Percentiles rank a stretch among this genome's conserved stretches.
Evolutionary conservation across 768 basidiomycete species (phyloP).

Genomic region (Filobasidium floriforme): DNA sequence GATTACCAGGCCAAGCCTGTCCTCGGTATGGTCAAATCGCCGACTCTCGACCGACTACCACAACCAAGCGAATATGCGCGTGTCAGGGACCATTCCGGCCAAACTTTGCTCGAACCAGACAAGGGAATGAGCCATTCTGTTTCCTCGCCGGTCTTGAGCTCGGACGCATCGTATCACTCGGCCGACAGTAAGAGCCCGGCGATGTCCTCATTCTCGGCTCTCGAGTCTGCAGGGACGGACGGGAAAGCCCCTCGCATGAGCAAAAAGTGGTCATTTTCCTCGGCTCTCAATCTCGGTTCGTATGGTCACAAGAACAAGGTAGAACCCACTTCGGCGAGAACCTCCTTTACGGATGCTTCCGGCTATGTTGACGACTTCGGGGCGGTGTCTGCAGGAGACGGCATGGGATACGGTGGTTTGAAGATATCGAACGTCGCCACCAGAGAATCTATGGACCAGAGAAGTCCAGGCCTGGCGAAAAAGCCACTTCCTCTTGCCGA

Average conservation of each 20-base stretch:
- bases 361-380: not conserved
- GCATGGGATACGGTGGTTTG: not conserved
- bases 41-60: conserved; percentile 4
- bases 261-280: conserved; percentile 46
- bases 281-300: conserved; percentile 37
- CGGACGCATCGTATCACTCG: conserved; percentile 56
- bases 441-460: not conserved
- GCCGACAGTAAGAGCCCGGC: conserved; percentile 7
- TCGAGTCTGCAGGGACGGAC: not conserved
- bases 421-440: not conserved
- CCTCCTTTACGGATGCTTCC: conserved; percentile 14
- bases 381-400: not conserved
- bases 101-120: not conserved
- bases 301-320: conserved; percentile 20
- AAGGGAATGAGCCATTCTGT: conserved; percentile 59
- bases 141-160: conserved; percentile 71
- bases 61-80: conserved; percentile 19
- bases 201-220: conserved; percentile 10
- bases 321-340: conserved; percentile 5
- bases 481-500: not conserved
- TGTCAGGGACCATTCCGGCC: conserved; percentile 10
- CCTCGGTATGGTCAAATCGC: conserved; percentile 6
- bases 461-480: not conserved
- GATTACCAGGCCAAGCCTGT: conserved; percentile 35
- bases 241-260: conserved; percentile 25